These are phyloP conservation scores for Xylaria grammica DNA, from an alignment of 495 filamentous ascomycete genomes.

Conservation along the genomic window DNA sequence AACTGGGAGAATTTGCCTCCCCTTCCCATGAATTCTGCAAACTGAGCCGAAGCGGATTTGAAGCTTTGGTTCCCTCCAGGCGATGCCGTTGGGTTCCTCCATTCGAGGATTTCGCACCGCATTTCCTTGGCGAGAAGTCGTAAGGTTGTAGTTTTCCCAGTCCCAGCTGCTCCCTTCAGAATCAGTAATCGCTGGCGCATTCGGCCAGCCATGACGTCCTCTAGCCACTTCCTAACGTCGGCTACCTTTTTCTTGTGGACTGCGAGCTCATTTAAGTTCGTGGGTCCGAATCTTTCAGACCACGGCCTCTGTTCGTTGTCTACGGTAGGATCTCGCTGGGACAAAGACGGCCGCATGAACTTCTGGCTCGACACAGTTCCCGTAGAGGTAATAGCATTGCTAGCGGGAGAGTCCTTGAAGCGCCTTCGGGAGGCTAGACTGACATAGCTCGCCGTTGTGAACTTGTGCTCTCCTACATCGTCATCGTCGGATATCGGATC, in stretches of 20 bases:
- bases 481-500: constrained; percentile 59
- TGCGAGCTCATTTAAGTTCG: constrained; percentile 76
- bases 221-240: constrained; percentile 84
- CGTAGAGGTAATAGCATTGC: constrained; percentile 17
- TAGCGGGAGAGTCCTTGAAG: constrained; percentile 36
- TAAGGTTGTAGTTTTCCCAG: constrained; percentile 89
- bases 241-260: constrained; percentile 93
- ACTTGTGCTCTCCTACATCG: constrained; percentile 48
- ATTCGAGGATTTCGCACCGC: constrained; percentile 79
- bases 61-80: constrained; percentile 62
- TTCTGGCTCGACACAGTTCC: constrained; percentile 35
- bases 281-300: constrained; percentile 82
- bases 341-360: constrained; percentile 44
- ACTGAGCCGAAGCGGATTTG: constrained; percentile 71
- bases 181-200: constrained; percentile 74
- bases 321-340: constrained; percentile 19
- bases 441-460: constrained; percentile 47
- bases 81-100: constrained; percentile 78
- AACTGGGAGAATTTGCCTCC: constrained; percentile 80
- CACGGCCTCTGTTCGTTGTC: constrained; percentile 68
- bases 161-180: constrained; percentile 88
- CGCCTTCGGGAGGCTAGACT: constrained; percentile 53
- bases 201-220: constrained; percentile 69
- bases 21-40: constrained; percentile 87
- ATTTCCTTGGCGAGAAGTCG: constrained; percentile 73